phyloP scores from a whole-genome alignment of 108 stramenopile genomes.

The Cyclotella atomus region DNA sequence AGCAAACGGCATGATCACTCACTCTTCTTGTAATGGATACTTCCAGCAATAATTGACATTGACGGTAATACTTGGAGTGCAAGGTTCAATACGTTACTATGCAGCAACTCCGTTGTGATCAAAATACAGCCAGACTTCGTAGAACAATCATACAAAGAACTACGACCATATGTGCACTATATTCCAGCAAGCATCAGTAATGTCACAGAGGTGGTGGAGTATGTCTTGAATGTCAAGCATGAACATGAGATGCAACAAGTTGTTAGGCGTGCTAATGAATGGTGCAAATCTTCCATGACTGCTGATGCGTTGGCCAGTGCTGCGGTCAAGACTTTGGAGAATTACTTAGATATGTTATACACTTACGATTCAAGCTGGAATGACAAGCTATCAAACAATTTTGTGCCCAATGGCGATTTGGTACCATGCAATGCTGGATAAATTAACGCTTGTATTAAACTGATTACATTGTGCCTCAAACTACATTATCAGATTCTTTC shows the following conservation, averaged over 20 bases:
- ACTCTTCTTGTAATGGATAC: background rate
- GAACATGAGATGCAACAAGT: conserved; percentile 34
- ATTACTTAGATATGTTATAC: conserved; percentile 20
- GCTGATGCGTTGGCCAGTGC: conserved; percentile 7
- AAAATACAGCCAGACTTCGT: conserved; percentile 59
- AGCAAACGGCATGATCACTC: background rate
- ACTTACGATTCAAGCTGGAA: conserved; percentile 17
- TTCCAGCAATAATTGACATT: conserved; percentile 55
- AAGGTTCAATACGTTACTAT: conserved; percentile 53
- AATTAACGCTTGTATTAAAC: background rate
- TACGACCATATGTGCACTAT: conserved; percentile 53
- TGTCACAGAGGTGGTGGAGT: conserved; percentile 31
- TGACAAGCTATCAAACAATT: background rate
- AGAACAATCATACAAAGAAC: conserved; percentile 44
- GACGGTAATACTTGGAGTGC: conserved; percentile 62
- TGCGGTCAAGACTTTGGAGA: conserved; percentile 28
- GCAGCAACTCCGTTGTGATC: conserved; percentile 55
- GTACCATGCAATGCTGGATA: conserved; percentile 15
- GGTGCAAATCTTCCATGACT: conserved; percentile 47
- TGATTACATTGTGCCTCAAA: background rate
- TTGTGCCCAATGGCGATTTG: conserved; percentile 2
- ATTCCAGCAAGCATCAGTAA: conserved; percentile 48
- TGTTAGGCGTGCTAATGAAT: conserved; percentile 47
- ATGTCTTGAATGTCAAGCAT: conserved; percentile 36
- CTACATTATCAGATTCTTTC: conserved; percentile 5